phyloP scores from a whole-genome alignment of 257 asterid species.

The Cinchona pubescens region DNA sequence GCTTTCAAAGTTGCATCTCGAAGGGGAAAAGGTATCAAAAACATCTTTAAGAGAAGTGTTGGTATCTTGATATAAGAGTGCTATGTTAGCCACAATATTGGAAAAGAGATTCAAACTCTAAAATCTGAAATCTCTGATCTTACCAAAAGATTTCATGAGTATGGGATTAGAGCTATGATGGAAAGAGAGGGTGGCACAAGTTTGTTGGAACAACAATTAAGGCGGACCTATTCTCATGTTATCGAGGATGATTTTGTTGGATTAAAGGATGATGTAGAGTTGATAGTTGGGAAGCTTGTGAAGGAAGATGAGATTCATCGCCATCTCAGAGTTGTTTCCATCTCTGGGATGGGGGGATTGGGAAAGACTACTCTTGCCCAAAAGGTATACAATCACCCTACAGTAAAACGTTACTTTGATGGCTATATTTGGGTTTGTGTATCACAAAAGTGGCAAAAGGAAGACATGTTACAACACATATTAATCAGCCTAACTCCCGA shows the following conservation, averaged over 20 bases:
- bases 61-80: neutral
- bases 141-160: neutral
- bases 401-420: constrained; percentile 32
- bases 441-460: constrained; percentile 33
- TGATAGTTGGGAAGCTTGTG: neutral
- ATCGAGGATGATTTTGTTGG: neutral
- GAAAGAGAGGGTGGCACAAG: neutral
- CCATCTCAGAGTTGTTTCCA: neutral
- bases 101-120: neutral
- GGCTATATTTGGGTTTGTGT: constrained; percentile 34
- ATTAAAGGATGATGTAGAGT: neutral
- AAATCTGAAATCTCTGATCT: neutral
- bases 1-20: neutral
- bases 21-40: no score
- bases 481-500: constrained; percentile 34
- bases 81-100: neutral
- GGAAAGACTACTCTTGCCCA: constrained; percentile 46
- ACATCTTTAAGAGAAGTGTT: neutral
- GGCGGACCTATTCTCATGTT: neutral
- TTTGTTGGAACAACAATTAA: neutral
- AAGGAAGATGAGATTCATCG: neutral
- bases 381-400: constrained; percentile 28
- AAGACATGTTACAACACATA: neutral
- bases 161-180: constrained; percentile 1
- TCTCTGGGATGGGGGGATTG: neutral